phyloP scores from a whole-genome alignment of 2,329 filamentous ascomycete species.

The Arthrobotrys musiformis region DNA sequence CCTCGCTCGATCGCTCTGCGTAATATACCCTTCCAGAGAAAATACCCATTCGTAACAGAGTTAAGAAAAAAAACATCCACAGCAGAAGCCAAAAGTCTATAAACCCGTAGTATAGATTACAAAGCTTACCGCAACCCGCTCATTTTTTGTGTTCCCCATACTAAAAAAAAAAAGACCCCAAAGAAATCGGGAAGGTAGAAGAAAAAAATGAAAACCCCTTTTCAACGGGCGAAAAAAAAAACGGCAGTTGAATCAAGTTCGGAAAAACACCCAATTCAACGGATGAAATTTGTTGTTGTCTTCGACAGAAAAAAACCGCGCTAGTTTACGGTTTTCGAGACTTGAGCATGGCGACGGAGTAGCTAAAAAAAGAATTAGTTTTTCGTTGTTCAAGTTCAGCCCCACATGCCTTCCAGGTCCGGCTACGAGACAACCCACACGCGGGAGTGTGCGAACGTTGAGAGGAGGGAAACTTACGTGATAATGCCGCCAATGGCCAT shows the following conservation, averaged over 20 bases:
- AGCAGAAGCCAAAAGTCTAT: constrained; percentile 38
- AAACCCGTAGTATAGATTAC: constrained; percentile 43
- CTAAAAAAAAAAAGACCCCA: not conserved
- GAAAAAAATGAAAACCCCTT: not conserved
- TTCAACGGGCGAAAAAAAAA: not conserved
- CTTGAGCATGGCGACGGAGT: constrained; percentile 45
- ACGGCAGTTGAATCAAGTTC: not conserved
- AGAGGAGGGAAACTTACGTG: constrained; percentile 63
- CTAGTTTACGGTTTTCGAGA: constrained; percentile 37
- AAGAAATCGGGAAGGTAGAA: not conserved
- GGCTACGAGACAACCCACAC: too few species aligned
- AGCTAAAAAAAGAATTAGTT: constrained; percentile 19
- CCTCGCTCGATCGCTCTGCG: too few species aligned
- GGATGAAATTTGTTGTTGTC: too few species aligned
- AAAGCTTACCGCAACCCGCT: constrained; percentile 31
- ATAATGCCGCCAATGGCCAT: constrained; percentile 71
- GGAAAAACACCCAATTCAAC: too few species aligned
- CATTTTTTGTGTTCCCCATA: not conserved
- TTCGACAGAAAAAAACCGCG: too few species aligned
- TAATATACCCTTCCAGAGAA: too few species aligned
- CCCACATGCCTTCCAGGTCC: too few species aligned
- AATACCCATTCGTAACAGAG: not conserved
- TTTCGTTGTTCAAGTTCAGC: not conserved
- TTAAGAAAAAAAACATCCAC: not conserved
- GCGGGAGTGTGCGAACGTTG: not conserved